A percentile compares a stretch with the other conserved stretches of the same genome.
These are phyloP conservation scores for Xanthoconium purpureum DNA, from an alignment of 768 basidiomycete genomes.

Conservation along the genomic window DNA sequence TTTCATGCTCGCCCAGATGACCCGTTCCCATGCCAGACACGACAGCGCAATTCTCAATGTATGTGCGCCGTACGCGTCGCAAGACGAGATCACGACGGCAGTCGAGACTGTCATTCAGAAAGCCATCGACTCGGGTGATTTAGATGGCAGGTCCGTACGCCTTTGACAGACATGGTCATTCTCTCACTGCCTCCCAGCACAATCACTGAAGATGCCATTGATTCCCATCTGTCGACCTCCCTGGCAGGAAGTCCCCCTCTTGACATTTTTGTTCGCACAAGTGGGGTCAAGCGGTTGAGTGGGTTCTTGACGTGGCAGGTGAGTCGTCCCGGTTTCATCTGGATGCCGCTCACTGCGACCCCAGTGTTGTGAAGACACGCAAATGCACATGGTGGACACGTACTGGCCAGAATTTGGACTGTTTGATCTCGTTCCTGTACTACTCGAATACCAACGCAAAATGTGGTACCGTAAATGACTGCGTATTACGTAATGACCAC, in stretches of 20 bases:
- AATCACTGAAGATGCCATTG: slow-evolving; percentile 68
- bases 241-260: slow-evolving; percentile 70
- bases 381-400: slow-evolving; percentile 77
- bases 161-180: neutral
- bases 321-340: neutral
- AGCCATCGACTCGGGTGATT: slow-evolving; percentile 31
- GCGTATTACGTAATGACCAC: slow-evolving; percentile 16
- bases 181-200: slow-evolving; percentile 25
- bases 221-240: slow-evolving; percentile 63
- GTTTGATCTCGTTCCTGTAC: slow-evolving; percentile 79
- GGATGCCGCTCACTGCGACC: neutral
- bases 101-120: slow-evolving; percentile 41
- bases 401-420: slow-evolving; percentile 96
- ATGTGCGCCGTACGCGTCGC: slow-evolving; percentile 88
- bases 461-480: slow-evolving; percentile 37
- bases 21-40: neutral
- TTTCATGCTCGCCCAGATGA: neutral
- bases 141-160: slow-evolving; percentile 26
- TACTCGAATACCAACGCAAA: slow-evolving; percentile 85
- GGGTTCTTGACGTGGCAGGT: slow-evolving; percentile 98
- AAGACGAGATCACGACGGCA: slow-evolving; percentile 87
- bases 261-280: slow-evolving; percentile 88
- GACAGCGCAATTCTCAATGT: slow-evolving; percentile 83
- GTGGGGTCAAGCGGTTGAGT: slow-evolving; percentile 61
- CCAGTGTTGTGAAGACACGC: slow-evolving; percentile 79